A percentile compares a stretch with the other conserved stretches of the same genome.
These are phyloP conservation scores for Leishmania tarentolae DNA, from an alignment of 208 protist species.

Conservation along the genomic window DNA sequence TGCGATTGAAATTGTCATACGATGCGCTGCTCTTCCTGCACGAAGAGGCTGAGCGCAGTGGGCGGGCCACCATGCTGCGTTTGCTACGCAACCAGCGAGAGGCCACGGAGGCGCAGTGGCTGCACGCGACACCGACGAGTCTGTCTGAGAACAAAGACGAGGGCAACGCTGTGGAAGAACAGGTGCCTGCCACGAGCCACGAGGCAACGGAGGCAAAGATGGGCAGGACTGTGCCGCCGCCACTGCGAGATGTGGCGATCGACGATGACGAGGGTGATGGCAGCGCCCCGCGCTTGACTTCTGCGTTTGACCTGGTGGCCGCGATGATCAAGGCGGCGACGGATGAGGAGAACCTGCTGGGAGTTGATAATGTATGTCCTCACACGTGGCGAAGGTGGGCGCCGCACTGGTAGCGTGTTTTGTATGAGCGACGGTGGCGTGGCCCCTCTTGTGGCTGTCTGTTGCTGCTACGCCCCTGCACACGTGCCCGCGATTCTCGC, in stretches of 20 bases:
- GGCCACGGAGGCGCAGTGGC: conserved; percentile 18
- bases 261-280: not conserved
- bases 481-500: not conserved
- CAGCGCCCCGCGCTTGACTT: not conserved
- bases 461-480: not conserved
- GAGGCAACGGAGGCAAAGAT: not conserved
- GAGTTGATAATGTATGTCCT: conserved; percentile 42
- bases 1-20: conserved; percentile 70
- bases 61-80: conserved; percentile 11
- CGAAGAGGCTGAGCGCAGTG: conserved; percentile 30
- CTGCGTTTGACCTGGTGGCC: conserved; percentile 45
- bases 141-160: not conserved
- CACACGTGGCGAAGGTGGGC: conserved; percentile 74
- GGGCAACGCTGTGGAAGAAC: not conserved
- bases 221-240: not conserved
- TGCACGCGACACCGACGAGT: not conserved
- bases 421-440: not conserved
- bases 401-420: conserved; percentile 71
- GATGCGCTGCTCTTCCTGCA: conserved; percentile 50
- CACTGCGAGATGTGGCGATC: not conserved
- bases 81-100: conserved; percentile 21
- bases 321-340: conserved; percentile 58
- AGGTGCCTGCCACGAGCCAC: not conserved
- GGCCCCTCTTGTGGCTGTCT: not conserved
- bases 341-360: conserved; percentile 47